Percentiles rank a stretch among this genome's conserved stretches.
phyloP scores from a whole-genome alignment of 306 rosid species.

The Amphicarpaea edgeworthii region DNA sequence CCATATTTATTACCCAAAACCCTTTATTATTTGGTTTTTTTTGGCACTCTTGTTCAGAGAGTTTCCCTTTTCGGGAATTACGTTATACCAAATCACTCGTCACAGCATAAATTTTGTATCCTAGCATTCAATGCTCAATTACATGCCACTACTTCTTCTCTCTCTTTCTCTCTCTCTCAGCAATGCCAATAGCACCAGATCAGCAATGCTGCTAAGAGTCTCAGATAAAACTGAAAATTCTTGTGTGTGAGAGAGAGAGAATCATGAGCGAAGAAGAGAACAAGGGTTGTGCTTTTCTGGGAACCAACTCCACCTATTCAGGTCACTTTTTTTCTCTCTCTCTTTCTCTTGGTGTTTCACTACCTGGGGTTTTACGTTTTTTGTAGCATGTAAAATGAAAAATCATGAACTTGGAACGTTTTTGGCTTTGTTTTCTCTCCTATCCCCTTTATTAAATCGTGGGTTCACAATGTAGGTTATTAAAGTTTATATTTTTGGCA shows the following conservation, averaged over 20 bases:
- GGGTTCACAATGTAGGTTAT: constrained; percentile 50
- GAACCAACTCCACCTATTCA: constrained; percentile 55
- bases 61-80: constrained; percentile 30
- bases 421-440: constrained; percentile 19
- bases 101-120: constrained; percentile 32
- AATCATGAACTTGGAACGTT: neutral
- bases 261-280: constrained; percentile 64
- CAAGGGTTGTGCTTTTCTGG: constrained; percentile 42
- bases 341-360: neutral
- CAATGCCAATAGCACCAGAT: neutral
- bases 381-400: neutral
- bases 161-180: constrained; percentile 15
- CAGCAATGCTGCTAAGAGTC: constrained; percentile 34
- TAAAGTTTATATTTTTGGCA: neutral
- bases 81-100: constrained; percentile 36
- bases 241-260: constrained; percentile 19
- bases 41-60: neutral
- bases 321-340: constrained; percentile 59
- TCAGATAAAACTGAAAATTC: constrained; percentile 39
- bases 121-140: constrained; percentile 42
- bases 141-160: constrained; percentile 35
- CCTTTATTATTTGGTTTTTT: neutral
- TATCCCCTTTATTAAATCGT: constrained; percentile 32
- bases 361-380: neutral
- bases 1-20: too few species aligned